phyloP scores from a whole-genome alignment of 2,329 filamentous ascomycete genomes.

The Botrytis deweyae region DNA sequence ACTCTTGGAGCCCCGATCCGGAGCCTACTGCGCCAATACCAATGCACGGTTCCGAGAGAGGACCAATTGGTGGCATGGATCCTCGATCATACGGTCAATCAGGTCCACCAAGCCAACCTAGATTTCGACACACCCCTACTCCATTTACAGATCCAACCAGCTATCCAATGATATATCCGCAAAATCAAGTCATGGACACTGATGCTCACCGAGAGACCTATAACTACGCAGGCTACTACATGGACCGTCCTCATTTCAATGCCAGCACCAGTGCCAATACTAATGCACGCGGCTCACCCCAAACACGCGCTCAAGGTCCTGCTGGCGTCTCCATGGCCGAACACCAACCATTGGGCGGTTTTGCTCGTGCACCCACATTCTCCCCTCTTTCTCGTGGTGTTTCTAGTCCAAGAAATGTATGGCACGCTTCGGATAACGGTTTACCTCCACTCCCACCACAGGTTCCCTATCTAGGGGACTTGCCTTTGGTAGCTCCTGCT shows the following conservation, averaged over 20 bases:
- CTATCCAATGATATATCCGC: neutral
- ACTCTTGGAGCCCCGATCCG: neutral
- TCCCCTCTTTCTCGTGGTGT: neutral
- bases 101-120: neutral
- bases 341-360: neutral
- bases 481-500: neutral
- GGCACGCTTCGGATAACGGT: neutral
- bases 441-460: neutral
- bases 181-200: neutral
- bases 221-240: constrained; percentile 5
- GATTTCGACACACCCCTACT: neutral
- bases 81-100: neutral
- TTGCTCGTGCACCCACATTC: neutral
- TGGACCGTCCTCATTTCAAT: neutral
- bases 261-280: neutral
- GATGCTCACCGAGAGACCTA: neutral
- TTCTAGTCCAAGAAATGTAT: neutral
- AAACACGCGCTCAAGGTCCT: neutral
- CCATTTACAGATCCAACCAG: neutral
- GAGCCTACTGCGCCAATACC: neutral
- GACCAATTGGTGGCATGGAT: neutral
- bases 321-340: neutral
- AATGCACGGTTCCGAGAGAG: neutral
- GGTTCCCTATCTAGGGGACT: neutral
- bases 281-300: neutral